Evolutionary conservation across 2,329 filamentous ascomycete genomes (phyloP).

Genomic region (Chrysoporthe deuterocubensis): DNA sequence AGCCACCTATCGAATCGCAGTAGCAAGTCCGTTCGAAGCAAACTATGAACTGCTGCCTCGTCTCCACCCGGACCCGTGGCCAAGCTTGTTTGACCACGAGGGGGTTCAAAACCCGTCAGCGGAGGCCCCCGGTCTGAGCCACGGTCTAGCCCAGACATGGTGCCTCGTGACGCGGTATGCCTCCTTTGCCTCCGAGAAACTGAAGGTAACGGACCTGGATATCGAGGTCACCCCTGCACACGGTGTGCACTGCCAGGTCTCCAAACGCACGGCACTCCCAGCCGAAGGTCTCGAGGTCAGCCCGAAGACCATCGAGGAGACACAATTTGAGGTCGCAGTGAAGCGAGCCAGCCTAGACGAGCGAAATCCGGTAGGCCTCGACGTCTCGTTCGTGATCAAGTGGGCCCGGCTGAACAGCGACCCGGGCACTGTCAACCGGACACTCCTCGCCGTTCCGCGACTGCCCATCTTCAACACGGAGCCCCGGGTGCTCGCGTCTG

Average conservation of each 20-base stretch:
- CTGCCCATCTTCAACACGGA: constrained; percentile 82
- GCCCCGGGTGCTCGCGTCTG: constrained; percentile 76
- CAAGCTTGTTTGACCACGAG: constrained; percentile 77
- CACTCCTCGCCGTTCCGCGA: constrained; percentile 75
- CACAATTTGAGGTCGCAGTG: constrained; percentile 72
- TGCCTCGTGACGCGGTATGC: constrained; percentile 72
- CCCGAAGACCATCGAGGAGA: constrained; percentile 72
- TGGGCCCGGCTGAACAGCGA: constrained; percentile 67
- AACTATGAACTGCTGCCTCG: constrained; percentile 86
- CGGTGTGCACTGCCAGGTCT: constrained; percentile 61
- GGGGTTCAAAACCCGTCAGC: constrained; percentile 42
- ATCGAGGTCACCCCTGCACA: constrained; percentile 54
- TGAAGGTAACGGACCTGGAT: constrained; percentile 66
- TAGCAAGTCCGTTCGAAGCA: constrained; percentile 86
- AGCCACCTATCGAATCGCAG: constrained; percentile 68
- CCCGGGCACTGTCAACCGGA: constrained; percentile 56
- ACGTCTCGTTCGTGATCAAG: constrained; percentile 73
- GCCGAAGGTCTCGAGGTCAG: constrained; percentile 54
- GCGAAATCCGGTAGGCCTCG: constrained; percentile 73
- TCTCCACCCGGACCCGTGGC: constrained; percentile 80
- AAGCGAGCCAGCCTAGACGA: constrained; percentile 84
- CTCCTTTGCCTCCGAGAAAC: constrained; percentile 76
- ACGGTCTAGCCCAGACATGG: constrained; percentile 81
- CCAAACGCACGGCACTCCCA: constrained; percentile 45
- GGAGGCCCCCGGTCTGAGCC: constrained; percentile 23